These are phyloP conservation scores for Rubus idaeus DNA, from an alignment of 306 rosid genomes.

Conservation along the genomic window DNA sequence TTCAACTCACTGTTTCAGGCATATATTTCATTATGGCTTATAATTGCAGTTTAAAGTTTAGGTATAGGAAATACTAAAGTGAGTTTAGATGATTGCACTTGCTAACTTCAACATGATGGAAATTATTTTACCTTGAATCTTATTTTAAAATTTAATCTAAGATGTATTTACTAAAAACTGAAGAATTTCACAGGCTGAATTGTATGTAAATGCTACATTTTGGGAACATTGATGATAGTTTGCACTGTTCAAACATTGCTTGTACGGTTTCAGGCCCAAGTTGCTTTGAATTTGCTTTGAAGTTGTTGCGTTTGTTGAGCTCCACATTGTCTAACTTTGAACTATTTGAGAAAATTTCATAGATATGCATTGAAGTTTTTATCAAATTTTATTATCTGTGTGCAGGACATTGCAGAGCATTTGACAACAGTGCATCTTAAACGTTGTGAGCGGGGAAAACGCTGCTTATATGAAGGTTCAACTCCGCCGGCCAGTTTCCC, in stretches of 20 bases:
- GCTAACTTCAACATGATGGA: neutral
- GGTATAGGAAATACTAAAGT: neutral
- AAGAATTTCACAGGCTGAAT: constrained; percentile 5
- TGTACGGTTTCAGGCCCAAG: neutral
- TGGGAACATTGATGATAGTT: neutral
- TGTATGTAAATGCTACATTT: neutral
- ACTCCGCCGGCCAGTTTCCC: constrained; percentile 96
- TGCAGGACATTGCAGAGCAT: constrained; percentile 93
- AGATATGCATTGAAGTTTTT: too few relatives aligned
- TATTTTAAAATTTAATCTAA: neutral
- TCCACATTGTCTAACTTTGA: constrained; percentile 11
- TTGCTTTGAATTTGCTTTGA: neutral
- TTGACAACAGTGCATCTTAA: constrained; percentile 79
- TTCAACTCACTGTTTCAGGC: neutral
- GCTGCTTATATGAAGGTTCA: constrained; percentile 95
- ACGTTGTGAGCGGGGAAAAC: constrained; percentile 95
- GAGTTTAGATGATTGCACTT: neutral
- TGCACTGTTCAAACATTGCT: constrained; percentile 5
- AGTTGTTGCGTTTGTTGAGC: constrained; percentile 9
- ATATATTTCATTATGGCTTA: constrained; percentile 11
- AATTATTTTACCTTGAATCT: neutral
- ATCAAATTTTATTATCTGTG: constrained; percentile 1
- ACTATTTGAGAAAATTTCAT: neutral
- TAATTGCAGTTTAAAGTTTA: neutral
- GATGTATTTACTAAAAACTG: neutral